Evolutionary conservation across 306 rosid species (phyloP).

Genomic region (Citrullus mucosospermus): DNA sequence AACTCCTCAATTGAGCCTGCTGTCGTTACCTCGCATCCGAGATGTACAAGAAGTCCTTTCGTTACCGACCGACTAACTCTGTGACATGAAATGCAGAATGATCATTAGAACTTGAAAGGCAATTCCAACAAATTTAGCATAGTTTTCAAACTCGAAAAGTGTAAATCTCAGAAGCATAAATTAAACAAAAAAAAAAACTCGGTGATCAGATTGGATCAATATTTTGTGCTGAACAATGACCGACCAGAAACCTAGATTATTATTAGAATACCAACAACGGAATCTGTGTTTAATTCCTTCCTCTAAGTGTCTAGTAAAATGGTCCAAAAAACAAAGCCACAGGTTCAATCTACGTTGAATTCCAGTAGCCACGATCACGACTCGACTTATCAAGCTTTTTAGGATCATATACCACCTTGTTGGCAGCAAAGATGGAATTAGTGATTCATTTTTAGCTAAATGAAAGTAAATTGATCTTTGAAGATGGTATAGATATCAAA

Average conservation of each 20-base stretch:
- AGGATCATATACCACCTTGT: not conserved
- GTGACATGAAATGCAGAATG: slow-evolving; percentile 4
- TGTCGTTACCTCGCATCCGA: slow-evolving; percentile 71
- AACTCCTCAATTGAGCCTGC: slow-evolving; percentile 61
- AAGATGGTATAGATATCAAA: not conserved
- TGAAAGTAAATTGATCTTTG: not conserved
- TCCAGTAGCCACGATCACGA: not conserved
- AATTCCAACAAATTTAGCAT: not conserved
- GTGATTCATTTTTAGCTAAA: not conserved
- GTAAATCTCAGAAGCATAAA: not conserved
- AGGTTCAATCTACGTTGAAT: not conserved
- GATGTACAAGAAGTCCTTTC: slow-evolving; percentile 73
- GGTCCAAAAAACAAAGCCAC: not conserved
- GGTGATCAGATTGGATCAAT: not conserved
- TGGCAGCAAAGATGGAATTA: not conserved
- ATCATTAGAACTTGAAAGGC: not conserved
- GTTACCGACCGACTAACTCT: slow-evolving; percentile 83
- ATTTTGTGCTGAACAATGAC: not conserved
- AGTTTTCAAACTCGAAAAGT: not conserved
- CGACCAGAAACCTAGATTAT: not conserved
- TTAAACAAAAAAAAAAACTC: not conserved
- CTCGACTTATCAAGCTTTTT: not conserved
- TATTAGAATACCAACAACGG: not conserved
- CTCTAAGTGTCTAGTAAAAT: not conserved
- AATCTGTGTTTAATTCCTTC: not conserved